Evolutionary conservation across 2,329 filamentous ascomycete genomes (phyloP).

Genomic region (Colletotrichum theobromicola): DNA sequence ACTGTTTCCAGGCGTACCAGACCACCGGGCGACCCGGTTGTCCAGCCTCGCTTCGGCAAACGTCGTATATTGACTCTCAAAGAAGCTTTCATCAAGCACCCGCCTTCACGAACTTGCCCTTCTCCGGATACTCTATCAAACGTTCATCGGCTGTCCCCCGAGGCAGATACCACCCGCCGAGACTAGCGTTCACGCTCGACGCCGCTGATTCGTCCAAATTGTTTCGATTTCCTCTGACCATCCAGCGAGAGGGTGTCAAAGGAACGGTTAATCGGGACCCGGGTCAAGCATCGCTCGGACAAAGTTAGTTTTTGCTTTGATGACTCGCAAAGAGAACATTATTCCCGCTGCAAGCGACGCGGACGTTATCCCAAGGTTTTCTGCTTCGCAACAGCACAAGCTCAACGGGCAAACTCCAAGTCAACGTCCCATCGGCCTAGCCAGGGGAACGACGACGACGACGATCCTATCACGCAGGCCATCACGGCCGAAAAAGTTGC

Average conservation of each 20-base stretch:
- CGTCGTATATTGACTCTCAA: neutral
- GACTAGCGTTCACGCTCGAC: neutral
- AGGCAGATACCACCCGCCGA: neutral
- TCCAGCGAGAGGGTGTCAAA: neutral
- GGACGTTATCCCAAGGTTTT: neutral
- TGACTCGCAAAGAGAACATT: neutral
- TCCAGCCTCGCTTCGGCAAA: neutral
- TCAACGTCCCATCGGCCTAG: constrained; percentile 8
- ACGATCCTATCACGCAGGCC: constrained; percentile 2
- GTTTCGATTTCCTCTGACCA: neutral
- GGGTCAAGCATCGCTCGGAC: neutral
- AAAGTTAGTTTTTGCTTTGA: constrained; percentile 12
- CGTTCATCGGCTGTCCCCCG: neutral
- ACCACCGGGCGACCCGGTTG: neutral
- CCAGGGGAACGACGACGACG: neutral
- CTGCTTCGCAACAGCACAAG: neutral
- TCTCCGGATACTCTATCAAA: neutral
- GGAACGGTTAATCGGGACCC: neutral
- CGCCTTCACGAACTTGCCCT: neutral
- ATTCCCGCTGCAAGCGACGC: constrained; percentile 4
- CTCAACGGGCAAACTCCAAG: neutral
- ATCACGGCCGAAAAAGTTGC: constrained; percentile 9
- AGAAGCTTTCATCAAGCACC: neutral
- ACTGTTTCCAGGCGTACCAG: neutral
- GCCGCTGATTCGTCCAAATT: neutral